Evolutionary conservation across 192 early-diverging fungal genomes (phyloP), one percentile per base, ranked within the genome.

Genomic region (Piromyces finnis): DNA sequence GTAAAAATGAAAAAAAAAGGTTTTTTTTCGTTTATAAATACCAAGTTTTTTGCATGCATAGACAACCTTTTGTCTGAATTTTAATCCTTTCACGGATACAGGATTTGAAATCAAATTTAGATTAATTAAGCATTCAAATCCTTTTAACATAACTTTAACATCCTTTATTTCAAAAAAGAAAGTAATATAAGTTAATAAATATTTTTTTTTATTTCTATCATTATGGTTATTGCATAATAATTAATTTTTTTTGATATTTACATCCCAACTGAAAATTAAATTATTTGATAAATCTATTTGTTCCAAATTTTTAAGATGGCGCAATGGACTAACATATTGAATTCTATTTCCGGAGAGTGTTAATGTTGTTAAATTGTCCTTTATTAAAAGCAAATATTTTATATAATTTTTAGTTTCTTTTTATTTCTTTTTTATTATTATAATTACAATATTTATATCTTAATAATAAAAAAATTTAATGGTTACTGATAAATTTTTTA

Each of bases 1-100:
- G 22, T 22, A 51, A 5, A 51, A 51, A 51, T 5, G 22, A 2
- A 51, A 51, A 22, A 22, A 22, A 22, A 14, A 17, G 17, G 4
- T 22, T 3, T 51, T 22, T 51, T 22, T 51, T 51, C 15, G 7
- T 39, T 39, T 39, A 5, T 27, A 5, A 0, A 68, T 83, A 87
- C 85, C 81, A n/a, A 87, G 80, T 17, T 68, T 35, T 29, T 30
- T 29, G 17, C 82, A 79, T 12, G 85, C 82, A 29, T 87, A 78
- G n/a, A 87, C 85, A 29, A 84, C 79, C 12, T 82, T 79, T 77
- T 87, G 88, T 14, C 88, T 82, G 17, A 89, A 80, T 78, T 87
- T 87, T 16, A 84, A 78, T 18, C n/a, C 78, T 26, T 26, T 51
- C 7, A 82, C 35, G 2, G 37, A 77, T 1, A 84, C 77, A 6